Base-by-base conservation (phyloP, 306 rosid species). In the Malus fusca region DNA sequence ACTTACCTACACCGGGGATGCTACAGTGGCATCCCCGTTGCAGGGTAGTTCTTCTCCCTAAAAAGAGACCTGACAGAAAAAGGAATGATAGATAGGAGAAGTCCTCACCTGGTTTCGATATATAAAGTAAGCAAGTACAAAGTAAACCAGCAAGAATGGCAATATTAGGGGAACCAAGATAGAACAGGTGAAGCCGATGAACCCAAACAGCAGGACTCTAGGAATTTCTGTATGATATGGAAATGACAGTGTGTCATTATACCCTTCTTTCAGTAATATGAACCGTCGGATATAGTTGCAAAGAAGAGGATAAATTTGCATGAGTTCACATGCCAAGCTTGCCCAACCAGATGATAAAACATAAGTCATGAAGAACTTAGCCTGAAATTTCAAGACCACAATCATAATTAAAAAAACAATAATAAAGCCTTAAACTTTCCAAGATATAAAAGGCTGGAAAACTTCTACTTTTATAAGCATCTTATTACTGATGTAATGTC, bases 311-410 rank as follows among this genome's bases (percentile, higher is more conserved):
- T 68, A 88, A 31, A 86, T 30, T 83, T 95, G 99, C 81, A 95
- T 89, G 28, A 90, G 81, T 85, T 95, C 99, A 84, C 78, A 81
- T 22, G 93, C 88, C 91, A 95, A 76, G 86, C 96, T 89, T 64
- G 93, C 97, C 98, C 99, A 95, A 68, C 98, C 99, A 71, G 97
- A 95, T 78, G 99, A 85, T 82, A 95, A 74, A 82, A 92, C 98
- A 74, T 92, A 95, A 65, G 99, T 95, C 82, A 85, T 83, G 86
- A 95, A 95, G 88, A 82, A 92, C 58, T 90, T 84, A 75, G 89
- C 96, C 99, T 95, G 85, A 75, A 77, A 74, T 30, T 37, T 60
- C 44, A 19, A 52, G 60, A 56, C 42, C 77, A 71, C 21, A 71
- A 17, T 17, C 52, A 35, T 25, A 4, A 15, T 37, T 60, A 78